Conservation (phyloP, 768 basidiomycete genomes). For the Suillus paluster region DNA sequence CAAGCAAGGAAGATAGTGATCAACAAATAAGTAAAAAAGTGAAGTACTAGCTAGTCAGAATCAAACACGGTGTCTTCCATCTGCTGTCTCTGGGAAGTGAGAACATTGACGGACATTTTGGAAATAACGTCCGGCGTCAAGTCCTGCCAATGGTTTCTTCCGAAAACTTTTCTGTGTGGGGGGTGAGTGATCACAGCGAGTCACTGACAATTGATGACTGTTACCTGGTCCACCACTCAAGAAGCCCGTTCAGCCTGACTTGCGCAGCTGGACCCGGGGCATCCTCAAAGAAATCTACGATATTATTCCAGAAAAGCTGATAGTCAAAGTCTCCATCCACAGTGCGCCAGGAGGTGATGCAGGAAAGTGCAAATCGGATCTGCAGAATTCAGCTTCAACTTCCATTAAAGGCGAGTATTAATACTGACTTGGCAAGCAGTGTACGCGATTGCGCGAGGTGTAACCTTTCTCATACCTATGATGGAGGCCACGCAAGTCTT, state of each 20-base stretch:
- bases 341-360: constrained; percentile 9
- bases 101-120: not conserved
- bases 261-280: not conserved
- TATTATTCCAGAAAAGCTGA: constrained; percentile 17
- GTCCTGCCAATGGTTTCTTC: not conserved
- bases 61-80: not conserved
- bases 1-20: too few species aligned
- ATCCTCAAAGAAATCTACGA: constrained; percentile 21
- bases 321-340: constrained; percentile 15
- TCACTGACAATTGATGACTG: not conserved
- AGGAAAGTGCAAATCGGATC: constrained; percentile 20
- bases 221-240: constrained; percentile 20
- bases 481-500: constrained; percentile 4
- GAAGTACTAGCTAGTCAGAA: not conserved
- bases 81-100: not conserved
- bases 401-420: not conserved
- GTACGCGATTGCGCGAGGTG: constrained; percentile 27
- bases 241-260: constrained; percentile 1
- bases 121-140: not conserved
- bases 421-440: constrained; percentile 25
- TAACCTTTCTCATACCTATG: constrained; percentile 14
- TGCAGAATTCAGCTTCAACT: not conserved
- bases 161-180: constrained; percentile 5
- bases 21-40: not conserved
- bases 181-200: not conserved